phyloP scores from a whole-genome alignment of 73 alveolate genomes.

The Uronychia binucleata region DNA sequence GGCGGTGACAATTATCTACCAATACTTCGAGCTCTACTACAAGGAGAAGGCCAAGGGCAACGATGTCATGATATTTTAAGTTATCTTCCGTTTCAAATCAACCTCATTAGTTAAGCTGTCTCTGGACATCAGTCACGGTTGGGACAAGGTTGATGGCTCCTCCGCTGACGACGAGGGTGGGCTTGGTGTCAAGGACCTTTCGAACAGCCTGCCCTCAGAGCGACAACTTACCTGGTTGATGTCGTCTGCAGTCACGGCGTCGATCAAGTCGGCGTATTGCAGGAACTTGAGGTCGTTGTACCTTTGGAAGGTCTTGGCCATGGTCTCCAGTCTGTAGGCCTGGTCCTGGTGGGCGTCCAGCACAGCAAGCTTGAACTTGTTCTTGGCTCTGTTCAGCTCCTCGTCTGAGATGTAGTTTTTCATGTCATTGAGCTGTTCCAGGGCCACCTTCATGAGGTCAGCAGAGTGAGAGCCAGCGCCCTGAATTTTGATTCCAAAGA shows the following conservation, averaged over 20 bases:
- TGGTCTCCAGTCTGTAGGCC: constrained; percentile 33
- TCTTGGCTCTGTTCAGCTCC: constrained; percentile 57
- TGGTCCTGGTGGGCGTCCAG: background rate
- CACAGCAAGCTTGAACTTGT: constrained; percentile 16
- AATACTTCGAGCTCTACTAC: constrained; percentile 19
- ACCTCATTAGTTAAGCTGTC: constrained; percentile 25
- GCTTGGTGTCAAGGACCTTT: constrained; percentile 22
- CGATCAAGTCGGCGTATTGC: constrained; percentile 30
- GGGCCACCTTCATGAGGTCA: constrained; percentile 37
- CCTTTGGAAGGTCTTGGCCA: constrained; percentile 18
- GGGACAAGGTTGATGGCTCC: constrained; percentile 53
- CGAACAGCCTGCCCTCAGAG: constrained; percentile 8
- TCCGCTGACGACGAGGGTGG: constrained; percentile 50
- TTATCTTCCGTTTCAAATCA: background rate
- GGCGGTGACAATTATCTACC: constrained; percentile 79
- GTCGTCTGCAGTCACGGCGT: constrained; percentile 45
- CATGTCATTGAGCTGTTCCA: constrained; percentile 30
- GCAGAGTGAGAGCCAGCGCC: constrained; percentile 37
- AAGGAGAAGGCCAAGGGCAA: constrained; percentile 5
- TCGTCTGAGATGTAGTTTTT: constrained; percentile 33
- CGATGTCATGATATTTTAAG: background rate
- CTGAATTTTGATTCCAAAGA: constrained; percentile 39
- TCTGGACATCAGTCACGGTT: constrained; percentile 30
- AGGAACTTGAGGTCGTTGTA: constrained; percentile 25
- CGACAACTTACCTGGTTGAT: constrained; percentile 6